Conservation (phyloP, 352 stramenopile genomes). For the Pythium aquatile region DNA sequence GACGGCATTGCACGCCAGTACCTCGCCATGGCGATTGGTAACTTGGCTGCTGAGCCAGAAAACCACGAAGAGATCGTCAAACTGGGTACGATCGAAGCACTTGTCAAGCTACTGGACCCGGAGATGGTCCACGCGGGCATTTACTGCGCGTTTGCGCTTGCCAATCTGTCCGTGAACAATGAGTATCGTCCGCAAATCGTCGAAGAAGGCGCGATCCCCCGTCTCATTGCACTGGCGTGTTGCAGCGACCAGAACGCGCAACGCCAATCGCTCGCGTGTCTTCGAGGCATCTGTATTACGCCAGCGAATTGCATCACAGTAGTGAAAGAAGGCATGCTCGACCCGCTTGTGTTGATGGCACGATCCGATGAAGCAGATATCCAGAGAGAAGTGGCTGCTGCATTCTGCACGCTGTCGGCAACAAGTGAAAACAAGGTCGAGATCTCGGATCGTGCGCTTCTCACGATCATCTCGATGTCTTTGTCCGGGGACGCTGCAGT, state of each 20-base stretch:
- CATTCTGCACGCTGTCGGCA: constrained; percentile 93
- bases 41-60: constrained; percentile 92
- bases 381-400: constrained; percentile 90
- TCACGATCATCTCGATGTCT: constrained; percentile 94
- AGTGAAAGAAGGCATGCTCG: constrained; percentile 93
- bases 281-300: constrained; percentile 93
- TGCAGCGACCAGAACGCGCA: constrained; percentile 93
- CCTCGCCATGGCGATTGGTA: constrained; percentile 94
- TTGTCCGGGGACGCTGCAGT: constrained; percentile 89
- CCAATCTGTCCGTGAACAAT: constrained; percentile 94
- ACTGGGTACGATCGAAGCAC: constrained; percentile 79
- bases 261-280: constrained; percentile 88
- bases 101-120: constrained; percentile 92
- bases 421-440: constrained; percentile 97
- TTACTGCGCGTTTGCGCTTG: constrained; percentile 93
- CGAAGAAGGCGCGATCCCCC: constrained; percentile 91
- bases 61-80: constrained; percentile 96
- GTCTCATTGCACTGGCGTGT: constrained; percentile 93
- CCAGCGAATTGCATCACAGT: constrained; percentile 86
- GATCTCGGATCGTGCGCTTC: constrained; percentile 92
- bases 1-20: constrained; percentile 95
- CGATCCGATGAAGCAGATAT: constrained; percentile 91
- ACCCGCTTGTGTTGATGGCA: constrained; percentile 95
- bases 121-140: constrained; percentile 82
- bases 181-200: constrained; percentile 92